These are phyloP conservation scores for Emmonsiellopsis sp. DNA, from an alignment of 2,329 filamentous ascomycete genomes.

Conservation along the genomic window DNA sequence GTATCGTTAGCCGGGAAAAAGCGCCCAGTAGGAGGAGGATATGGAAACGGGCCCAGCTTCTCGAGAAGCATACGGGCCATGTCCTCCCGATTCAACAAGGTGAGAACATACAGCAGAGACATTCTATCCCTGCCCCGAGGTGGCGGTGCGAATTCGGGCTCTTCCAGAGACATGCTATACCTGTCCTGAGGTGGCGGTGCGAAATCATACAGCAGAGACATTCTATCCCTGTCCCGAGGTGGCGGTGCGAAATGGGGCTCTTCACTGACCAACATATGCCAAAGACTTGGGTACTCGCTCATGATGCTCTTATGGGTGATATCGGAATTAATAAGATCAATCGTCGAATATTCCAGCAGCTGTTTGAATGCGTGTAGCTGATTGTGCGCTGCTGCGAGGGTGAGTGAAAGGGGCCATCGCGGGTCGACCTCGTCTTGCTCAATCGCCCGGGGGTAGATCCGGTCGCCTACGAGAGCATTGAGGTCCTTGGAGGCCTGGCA, in stretches of 20 bases:
- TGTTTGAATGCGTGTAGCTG: neutral
- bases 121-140: neutral
- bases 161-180: too few relatives aligned
- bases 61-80: neutral
- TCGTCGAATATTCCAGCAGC: neutral
- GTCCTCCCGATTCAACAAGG: neutral
- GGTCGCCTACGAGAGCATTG: neutral
- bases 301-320: neutral
- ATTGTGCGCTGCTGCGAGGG: neutral
- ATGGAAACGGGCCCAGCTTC: neutral
- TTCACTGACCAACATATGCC: too few relatives aligned
- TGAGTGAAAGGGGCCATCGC: neutral
- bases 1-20: too few relatives aligned
- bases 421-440: neutral
- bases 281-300: too few relatives aligned
- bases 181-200: neutral
- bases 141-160: too few relatives aligned
- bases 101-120: neutral
- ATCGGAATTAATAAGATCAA: neutral
- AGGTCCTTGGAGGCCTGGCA: neutral
- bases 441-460: neutral
- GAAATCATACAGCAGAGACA: neutral
- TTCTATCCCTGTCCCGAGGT: neutral
- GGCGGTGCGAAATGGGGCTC: too few relatives aligned
- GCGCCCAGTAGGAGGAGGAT: neutral